Base-by-base conservation (phyloP, 768 basidiomycete species). In the Boletus sp. region DNA sequence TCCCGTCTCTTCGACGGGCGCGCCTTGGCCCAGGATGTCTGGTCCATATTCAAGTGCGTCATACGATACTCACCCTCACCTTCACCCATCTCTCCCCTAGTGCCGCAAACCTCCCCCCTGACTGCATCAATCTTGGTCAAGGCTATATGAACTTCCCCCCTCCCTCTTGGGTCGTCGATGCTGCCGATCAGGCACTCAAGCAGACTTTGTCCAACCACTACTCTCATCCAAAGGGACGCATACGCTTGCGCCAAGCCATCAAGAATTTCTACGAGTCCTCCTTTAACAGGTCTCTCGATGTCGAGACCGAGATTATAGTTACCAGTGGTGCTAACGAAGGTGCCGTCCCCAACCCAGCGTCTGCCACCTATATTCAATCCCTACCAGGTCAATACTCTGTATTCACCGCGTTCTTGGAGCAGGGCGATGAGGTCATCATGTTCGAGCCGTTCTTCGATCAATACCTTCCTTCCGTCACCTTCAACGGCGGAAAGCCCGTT, bases 391-490 rank as follows among this genome's bases (percentile, higher is more conserved):
- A 93, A 79, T 98, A 96, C 70, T 84, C 95, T 47, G 90, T 94
- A 48, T 90, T 96, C 63, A 83, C 85, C 11, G 97, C 97, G 0
- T 98, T 96, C 75, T 72, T 97, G 37, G 87, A 98, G 57, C 79
- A 82, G 35, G 96, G 89, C 4, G 97, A 98, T 65, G 97, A 99
- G 71, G 96, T 98, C 58, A 96, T 99, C 72, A 87, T 98, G 83
- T 95, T 98, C 66, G 97, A 98, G 72, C 96, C 95, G 2, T 97
- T 93, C 79, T 98, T 97, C 67, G 95, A 98, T 67, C 95, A 98
- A 70, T 96, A 94, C 70, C 80, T 94, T 48, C 88, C 94, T 23
- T 92, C 90, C 7, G 87, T 96, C 49, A 89, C 87, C 29, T 97
- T 98, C 82, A 94, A 96, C 63, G 91, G 90, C 30, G 96, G 93